Base-by-base conservation (phyloP, 139 green algal species). In the Coccomyxa sp. region DNA sequence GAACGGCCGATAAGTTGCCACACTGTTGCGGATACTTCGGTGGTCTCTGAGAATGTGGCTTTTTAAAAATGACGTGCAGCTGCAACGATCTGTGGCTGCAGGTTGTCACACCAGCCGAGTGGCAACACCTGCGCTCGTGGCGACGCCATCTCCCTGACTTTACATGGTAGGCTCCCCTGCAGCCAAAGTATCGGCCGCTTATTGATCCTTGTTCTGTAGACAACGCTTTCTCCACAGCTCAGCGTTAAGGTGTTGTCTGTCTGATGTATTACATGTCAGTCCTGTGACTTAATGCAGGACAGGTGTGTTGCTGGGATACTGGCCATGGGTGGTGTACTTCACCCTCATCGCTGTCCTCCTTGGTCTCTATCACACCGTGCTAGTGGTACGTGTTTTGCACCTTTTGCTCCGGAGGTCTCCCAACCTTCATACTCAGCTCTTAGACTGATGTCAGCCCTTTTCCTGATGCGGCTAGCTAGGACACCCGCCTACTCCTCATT, bases 331-430 rank as follows among this genome's bases (percentile, higher is more conserved):
- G 32, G 38, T 83, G 15, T 60, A 28, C 0, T 78, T 89, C 32
- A 83, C 83, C 67, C n/a, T 81, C 25, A 51, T 90, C 38, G 67
- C 82, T 23, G 27, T 83, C 28, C 38, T 80, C 17, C 82, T 88
- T 38, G 80, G 84, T 16, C 16, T 83, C 13, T 87, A 87, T 31
- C 76, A 87, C 45, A 87, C 81, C 0, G 60, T 85, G n/a, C 71
- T 82, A 30, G 79, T 32, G 17, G 84, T 87, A 32, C 31, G 57
- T 15, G 14, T 77, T 18, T 77, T 12, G 14, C 71, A 31, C 3
- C 27, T n/a, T 77, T 28, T 23, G 21, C 68, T 77, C 68, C 30
- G 68, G 10, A 31, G 3, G 28, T 45, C 4, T 32, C 45, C 21
- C 66, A 10, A 74, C 1, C 23, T 77, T 51, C 14, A 45, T 77